Percentiles rank a stretch among this genome's conserved stretches.
These are phyloP conservation scores for Botrytis paeoniae DNA, from an alignment of 2,329 filamentous ascomycete genomes.

Conservation along the genomic window DNA sequence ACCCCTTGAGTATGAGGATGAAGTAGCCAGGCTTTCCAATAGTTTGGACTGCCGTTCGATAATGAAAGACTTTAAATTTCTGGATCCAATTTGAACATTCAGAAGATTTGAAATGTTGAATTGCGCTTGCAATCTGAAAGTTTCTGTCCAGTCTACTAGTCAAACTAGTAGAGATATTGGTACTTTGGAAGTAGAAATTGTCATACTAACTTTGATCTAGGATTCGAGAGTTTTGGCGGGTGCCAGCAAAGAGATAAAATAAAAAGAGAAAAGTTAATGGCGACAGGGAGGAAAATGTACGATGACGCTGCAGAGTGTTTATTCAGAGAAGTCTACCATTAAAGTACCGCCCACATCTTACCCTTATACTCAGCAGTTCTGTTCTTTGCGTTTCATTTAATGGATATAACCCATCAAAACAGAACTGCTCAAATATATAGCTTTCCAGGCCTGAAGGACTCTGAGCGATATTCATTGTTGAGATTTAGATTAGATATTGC, in stretches of 20 bases:
- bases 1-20: background rate
- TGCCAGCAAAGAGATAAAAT: background rate
- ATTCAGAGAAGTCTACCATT: constrained; percentile 16
- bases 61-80: background rate
- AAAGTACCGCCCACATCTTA: background rate
- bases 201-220: background rate
- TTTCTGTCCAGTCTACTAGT: background rate
- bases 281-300: constrained; percentile 8
- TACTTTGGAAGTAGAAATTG: background rate
- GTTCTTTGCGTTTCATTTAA: background rate
- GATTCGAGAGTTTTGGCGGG: background rate
- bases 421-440: background rate
- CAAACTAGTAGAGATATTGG: background rate
- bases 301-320: constrained; percentile 18
- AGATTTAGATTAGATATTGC: background rate
- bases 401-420: background rate
- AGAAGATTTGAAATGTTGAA: background rate
- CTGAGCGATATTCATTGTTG: background rate
- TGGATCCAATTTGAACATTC: background rate
- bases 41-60: background rate
- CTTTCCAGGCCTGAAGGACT: background rate
- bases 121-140: background rate
- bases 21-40: background rate
- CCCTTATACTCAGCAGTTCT: too few relatives aligned
- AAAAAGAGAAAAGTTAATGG: background rate